These are phyloP conservation scores for Hypoxylon rubiginosum DNA, from an alignment of 2,329 filamentous ascomycete genomes.

Conservation along the genomic window DNA sequence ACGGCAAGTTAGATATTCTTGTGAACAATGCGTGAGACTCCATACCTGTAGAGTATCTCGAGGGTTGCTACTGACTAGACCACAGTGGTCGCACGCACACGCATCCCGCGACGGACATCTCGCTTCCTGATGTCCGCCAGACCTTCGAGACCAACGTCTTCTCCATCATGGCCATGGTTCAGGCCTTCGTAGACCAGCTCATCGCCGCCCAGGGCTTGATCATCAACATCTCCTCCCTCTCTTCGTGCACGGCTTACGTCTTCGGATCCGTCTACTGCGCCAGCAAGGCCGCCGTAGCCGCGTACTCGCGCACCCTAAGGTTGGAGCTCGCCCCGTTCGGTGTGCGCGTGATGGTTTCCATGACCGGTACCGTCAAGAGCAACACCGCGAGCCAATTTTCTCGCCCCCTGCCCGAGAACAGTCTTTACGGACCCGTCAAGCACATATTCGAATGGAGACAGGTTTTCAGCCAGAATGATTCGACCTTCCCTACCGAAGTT, in stretches of 20 bases:
- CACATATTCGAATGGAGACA: constrained; percentile 62
- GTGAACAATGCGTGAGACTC: constrained; percentile 69
- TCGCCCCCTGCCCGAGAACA: constrained; percentile 59
- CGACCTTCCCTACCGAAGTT: constrained; percentile 59
- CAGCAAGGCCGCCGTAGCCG: constrained; percentile 67
- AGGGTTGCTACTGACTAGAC: constrained; percentile 21
- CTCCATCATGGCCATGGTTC: constrained; percentile 68
- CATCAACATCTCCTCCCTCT: constrained; percentile 68
- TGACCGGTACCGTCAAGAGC: constrained; percentile 67
- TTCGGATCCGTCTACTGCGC: constrained; percentile 68
- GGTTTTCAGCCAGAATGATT: constrained; percentile 63
- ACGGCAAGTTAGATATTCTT: constrained; percentile 68
- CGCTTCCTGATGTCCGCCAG: constrained; percentile 64
- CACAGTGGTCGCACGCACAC: constrained; percentile 64
- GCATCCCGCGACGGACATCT: constrained; percentile 65
- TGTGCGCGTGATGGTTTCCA: constrained; percentile 69
- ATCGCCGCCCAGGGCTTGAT: constrained; percentile 65
- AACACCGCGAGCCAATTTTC: constrained; percentile 61
- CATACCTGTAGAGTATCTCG: too few relatives aligned
- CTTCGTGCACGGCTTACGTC: constrained; percentile 64
- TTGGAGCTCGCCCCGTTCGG: constrained; percentile 66
- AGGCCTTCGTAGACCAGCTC: constrained; percentile 64
- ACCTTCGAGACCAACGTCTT: constrained; percentile 72
- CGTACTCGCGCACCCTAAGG: constrained; percentile 67
- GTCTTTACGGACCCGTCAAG: constrained; percentile 62